A percentile compares a stretch with the other conserved stretches of the same genome.
Evolutionary conservation across 1,284 basidiomycete genomes (phyloP).

Genomic region (Melampsora americana): DNA sequence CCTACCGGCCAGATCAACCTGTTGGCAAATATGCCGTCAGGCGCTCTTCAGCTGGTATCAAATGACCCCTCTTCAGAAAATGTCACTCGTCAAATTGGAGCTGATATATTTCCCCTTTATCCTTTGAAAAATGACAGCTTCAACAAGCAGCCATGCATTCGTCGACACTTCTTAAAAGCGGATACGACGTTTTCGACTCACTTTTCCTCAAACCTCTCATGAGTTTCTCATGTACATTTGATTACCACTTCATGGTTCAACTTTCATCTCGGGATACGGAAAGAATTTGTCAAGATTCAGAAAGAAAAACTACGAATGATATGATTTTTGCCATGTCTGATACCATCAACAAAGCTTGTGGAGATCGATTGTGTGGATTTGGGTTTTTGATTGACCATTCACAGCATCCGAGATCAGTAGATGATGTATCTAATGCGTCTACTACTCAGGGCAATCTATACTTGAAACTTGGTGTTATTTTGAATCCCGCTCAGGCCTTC

Average conservation of each 20-base stretch:
- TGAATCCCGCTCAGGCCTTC: slow-evolving; percentile 68
- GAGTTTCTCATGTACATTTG: slow-evolving; percentile 60
- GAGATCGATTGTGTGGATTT: slow-evolving; percentile 24
- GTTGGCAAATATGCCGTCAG: slow-evolving; percentile 21
- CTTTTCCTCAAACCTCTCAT: slow-evolving; percentile 58
- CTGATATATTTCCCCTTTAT: neutral
- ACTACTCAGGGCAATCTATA: neutral
- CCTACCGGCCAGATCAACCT: slow-evolving; percentile 36
- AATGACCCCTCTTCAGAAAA: neutral
- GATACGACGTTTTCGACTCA: slow-evolving; percentile 22
- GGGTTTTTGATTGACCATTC: slow-evolving; percentile 11
- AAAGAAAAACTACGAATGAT: neutral
- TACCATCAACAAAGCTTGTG: slow-evolving; percentile 18
- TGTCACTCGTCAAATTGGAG: neutral
- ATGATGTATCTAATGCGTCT: neutral
- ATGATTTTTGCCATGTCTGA: slow-evolving; percentile 13
- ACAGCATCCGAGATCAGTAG: slow-evolving; percentile 7
- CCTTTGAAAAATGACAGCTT: slow-evolving; percentile 11
- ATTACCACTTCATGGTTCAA: slow-evolving; percentile 37
- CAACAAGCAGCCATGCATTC: slow-evolving; percentile 20
- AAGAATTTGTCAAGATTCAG: slow-evolving; percentile 19
- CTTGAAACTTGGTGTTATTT: slow-evolving; percentile 65
- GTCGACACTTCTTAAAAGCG: slow-evolving; percentile 19
- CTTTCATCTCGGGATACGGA: slow-evolving; percentile 45
- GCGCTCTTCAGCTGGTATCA: slow-evolving; percentile 31